Evolutionary conservation across 2,329 filamentous ascomycete species (phyloP), one percentile per base, ranked within the genome.

Genomic region (Arthrobotrys entomopaga): DNA sequence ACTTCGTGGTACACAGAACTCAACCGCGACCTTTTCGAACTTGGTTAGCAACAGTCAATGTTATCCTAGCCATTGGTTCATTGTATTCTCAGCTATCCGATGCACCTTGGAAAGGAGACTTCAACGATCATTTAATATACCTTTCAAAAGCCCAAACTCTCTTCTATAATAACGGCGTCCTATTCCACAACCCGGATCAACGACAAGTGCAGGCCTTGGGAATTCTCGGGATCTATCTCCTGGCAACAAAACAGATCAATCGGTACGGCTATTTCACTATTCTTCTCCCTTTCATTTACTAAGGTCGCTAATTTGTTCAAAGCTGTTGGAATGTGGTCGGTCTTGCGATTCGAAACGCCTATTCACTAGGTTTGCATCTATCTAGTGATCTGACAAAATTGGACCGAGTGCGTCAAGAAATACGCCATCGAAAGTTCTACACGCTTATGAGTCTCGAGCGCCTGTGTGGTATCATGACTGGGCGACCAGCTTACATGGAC

Each of bases 311-410:
- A 63, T 63, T 10, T 50, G 13, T 43, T 24, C 22, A 24, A 63
- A 78, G 77, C 7, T 76, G 77, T n/a, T 78, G 77, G 77, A 78
- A 78, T 56, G 77, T 77, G 48, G 63, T 75, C 20, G 77, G 77
- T 11, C 69, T 78, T 42, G 77, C 77, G 7, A 76, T 77, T 15
- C 69, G 77, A 16, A 67, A 76, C 22, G 69, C 72, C 7, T 61
- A 78, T 50, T 77, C 76, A 19, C 64, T 77, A 49, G 76, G 77
- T 7, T 70, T 78, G 7, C 77, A 78, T 38, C 64, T 78, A 10
- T 75, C 69, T 29, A 77, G 72, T 50, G 77, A 79, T n/a, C 75
- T 77, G 67, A 76, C 56, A 49, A 54, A 16, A 48, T 53, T 56
- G 16, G 65, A 43, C 50, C 64, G 77, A 48, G 72, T 76, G 26